Conservation (phyloP, 192 early-diverging fungal species). For the Linnemannia zychae region DNA sequence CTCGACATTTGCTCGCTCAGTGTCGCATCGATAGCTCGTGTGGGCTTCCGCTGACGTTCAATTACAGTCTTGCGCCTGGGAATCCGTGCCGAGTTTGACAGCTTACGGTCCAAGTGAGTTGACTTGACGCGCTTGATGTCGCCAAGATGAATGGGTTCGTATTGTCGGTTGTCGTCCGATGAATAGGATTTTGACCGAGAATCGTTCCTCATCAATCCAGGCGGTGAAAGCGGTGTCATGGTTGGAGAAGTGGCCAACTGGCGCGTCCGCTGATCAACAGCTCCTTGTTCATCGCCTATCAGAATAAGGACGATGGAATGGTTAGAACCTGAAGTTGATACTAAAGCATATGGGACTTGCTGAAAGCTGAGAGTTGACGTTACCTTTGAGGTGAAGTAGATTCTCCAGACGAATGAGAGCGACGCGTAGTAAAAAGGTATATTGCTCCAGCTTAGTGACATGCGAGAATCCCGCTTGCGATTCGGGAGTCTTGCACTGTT, state of each 20-base stretch:
- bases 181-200: slow-evolving; percentile 64
- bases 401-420: slow-evolving; percentile 86
- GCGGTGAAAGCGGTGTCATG: slow-evolving; percentile 31
- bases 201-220: slow-evolving; percentile 55
- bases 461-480: slow-evolving; percentile 68
- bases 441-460: slow-evolving; percentile 92
- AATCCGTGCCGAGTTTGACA: slow-evolving; percentile 63
- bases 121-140: slow-evolving; percentile 74
- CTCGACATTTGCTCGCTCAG: slow-evolving; percentile 17
- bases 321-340: not conserved
- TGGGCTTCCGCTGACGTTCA: slow-evolving; percentile 56
- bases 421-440: slow-evolving; percentile 88
- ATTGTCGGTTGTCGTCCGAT: slow-evolving; percentile 55
- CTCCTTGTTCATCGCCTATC: slow-evolving; percentile 43
- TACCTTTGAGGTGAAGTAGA: slow-evolving; percentile 73
- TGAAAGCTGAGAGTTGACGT: not conserved
- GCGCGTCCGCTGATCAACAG: slow-evolving; percentile 31
- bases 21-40: not conserved
- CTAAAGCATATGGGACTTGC: not conserved
- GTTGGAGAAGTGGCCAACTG: slow-evolving; percentile 31
- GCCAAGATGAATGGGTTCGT: slow-evolving; percentile 60
- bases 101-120: slow-evolving; percentile 64
- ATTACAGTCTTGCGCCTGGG: slow-evolving; percentile 67
- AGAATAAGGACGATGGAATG: not conserved
- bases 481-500: slow-evolving; percentile 63